Conservation (phyloP, 768 basidiomycete species). For the Boletus subparvulus region DNA sequence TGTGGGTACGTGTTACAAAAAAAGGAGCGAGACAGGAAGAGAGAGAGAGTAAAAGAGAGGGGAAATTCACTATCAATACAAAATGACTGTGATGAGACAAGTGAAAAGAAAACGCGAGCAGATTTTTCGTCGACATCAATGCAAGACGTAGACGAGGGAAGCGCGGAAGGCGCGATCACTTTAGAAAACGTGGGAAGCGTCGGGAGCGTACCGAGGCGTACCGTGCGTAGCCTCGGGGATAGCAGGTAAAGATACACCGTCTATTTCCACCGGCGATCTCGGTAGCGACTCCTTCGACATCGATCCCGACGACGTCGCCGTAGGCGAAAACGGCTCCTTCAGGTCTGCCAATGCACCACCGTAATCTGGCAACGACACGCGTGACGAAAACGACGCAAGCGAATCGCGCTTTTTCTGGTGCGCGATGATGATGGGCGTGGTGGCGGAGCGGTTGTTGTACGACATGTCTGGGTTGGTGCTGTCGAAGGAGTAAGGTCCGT, state of each 20-base stretch:
- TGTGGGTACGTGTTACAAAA: not conserved
- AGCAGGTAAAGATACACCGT: conserved; percentile 13
- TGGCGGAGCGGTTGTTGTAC: conserved; percentile 19
- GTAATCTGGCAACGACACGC: conserved; percentile 43
- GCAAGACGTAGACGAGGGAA: not conserved
- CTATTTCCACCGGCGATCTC: conserved; percentile 17
- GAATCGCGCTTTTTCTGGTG: conserved; percentile 50
- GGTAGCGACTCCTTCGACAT: no score
- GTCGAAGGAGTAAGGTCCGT: not conserved
- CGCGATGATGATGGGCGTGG: conserved; percentile 39
- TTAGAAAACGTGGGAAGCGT: conserved; percentile 21
- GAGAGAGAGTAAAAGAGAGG: not conserved
- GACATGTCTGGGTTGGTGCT: conserved; percentile 27
- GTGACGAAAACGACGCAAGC: conserved; percentile 45
- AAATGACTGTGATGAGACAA: conserved; percentile 4
- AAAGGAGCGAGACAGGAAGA: conserved; percentile 1
- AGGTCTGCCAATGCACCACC: conserved; percentile 33
- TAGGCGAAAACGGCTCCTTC: conserved; percentile 25
- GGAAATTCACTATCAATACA: conserved; percentile 30
- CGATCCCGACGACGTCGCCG: conserved; percentile 6
- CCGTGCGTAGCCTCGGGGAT: conserved; percentile 20
- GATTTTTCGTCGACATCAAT: not conserved
- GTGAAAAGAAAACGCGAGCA: not conserved
- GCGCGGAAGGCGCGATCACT: not conserved
- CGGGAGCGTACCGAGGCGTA: conserved; percentile 22